Conservation (phyloP, 2,329 filamentous ascomycete species). For the Verticillium longisporum region DNA sequence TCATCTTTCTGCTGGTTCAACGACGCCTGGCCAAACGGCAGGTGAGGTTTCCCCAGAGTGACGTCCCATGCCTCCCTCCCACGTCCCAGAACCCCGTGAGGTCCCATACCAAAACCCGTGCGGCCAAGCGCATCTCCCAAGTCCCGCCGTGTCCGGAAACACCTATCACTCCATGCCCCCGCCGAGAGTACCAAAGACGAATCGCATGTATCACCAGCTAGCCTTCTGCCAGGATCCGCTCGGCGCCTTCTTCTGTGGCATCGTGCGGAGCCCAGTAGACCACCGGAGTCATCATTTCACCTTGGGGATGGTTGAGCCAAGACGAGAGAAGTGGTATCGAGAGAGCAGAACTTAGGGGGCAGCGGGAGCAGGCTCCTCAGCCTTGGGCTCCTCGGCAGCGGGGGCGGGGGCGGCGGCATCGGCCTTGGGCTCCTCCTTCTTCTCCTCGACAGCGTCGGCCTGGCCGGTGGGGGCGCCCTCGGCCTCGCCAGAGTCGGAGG, state of each 20-base stretch:
- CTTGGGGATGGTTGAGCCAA: constrained; percentile 27
- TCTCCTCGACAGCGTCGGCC: constrained; percentile 53
- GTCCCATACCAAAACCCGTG: constrained; percentile 9
- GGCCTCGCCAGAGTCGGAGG: constrained; percentile 77
- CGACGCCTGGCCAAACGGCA: constrained; percentile 4
- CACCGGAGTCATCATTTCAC: constrained; percentile 12
- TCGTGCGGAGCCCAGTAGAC: constrained; percentile 3
- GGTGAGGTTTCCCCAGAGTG: constrained; percentile 3
- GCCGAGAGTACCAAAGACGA: constrained; percentile 16
- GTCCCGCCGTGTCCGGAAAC: constrained; percentile 15
- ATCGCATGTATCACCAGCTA: constrained; percentile 22
- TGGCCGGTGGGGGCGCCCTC: constrained; percentile 56
- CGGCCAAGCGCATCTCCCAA: constrained; percentile 17
- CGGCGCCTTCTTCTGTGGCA: constrained; percentile 3
- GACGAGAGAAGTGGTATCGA: constrained; percentile 30
- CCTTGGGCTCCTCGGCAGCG: constrained; percentile 24
- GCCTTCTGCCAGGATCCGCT: constrained; percentile 17
- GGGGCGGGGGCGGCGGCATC: constrained; percentile 34
- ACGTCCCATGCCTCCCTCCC: not conserved
- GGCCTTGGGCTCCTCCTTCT: constrained; percentile 52
- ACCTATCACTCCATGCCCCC: constrained; percentile 23
- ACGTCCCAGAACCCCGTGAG: constrained; percentile 2
- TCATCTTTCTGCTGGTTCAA: constrained; percentile 3
- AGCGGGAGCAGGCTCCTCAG: constrained; percentile 32
- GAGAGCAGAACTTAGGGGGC: constrained; percentile 41